Base-by-base conservation (phyloP, 345 rosid genomes). In the Populus nigra region DNA sequence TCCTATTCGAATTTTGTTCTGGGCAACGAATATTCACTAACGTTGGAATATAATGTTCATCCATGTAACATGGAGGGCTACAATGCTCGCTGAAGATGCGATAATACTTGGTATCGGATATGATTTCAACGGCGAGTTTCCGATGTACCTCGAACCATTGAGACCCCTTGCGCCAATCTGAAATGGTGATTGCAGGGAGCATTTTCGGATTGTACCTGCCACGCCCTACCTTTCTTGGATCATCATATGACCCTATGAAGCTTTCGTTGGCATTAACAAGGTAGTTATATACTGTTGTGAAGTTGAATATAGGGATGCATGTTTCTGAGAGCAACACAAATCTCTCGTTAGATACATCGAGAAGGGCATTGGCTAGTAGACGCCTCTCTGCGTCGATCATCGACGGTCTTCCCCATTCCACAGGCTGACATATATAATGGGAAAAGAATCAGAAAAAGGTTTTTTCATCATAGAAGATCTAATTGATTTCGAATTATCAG, bases 311-410 rank as follows among this genome's bases (percentile, higher is more conserved):
- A 17, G 97, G 94, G 36, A 93, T 88, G 92, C 97, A 91, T 10
- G 93, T 81, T 57, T 93, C 93, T 0, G 96, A 91, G 38, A 93
- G 85, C 13, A 93, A 82, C n/a, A 91, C 84, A 62, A 93, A 93
- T 87, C 94, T 84, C 83, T 89, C 88, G 75, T 93, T 93, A 3
- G 89, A 83, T 35, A 63, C 22, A 73, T 91, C 94, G 4, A 91
- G 84, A 36, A 91, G 88, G 35, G 94, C 96, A 53, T 93, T 90
- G 68, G 89, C 97, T 57, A 91, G 63, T 15, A 92, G 90, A 27
- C 92, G 88, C 76, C 83, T 88, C 78, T 91, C 95, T 12, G 96
- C 97, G 22, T 88, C 91, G 9, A 88, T 77, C 96, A 93, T 90
- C 47, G 91, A 70, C 39, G 86, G 65, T 43, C 86, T 90, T 65